These are phyloP conservation scores for Boletus semigastroideus DNA, from an alignment of 1,284 basidiomycete species.

Conservation along the genomic window DNA sequence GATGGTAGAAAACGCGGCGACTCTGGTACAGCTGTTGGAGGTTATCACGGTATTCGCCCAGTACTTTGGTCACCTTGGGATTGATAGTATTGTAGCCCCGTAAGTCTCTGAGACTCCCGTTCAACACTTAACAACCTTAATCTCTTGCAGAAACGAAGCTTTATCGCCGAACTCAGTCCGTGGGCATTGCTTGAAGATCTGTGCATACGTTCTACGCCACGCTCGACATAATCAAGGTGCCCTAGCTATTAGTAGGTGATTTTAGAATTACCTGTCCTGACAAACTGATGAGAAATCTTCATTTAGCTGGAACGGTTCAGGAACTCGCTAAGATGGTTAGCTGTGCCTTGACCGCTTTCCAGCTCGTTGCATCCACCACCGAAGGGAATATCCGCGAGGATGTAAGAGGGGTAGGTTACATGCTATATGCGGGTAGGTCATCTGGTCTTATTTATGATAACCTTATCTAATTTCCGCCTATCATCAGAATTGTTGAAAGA, in stretches of 20 bases:
- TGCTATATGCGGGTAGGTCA: slow-evolving; percentile 72
- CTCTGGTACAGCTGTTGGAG: slow-evolving; percentile 78
- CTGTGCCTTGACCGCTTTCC: slow-evolving; percentile 66
- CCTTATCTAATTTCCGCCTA: not conserved
- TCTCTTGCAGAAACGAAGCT: slow-evolving; percentile 35
- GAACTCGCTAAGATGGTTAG: slow-evolving; percentile 58
- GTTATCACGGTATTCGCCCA: slow-evolving; percentile 67
- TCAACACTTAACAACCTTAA: not conserved
- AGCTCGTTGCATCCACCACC: slow-evolving; percentile 61
- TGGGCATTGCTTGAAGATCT: slow-evolving; percentile 79
- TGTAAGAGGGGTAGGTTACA: slow-evolving; percentile 76
- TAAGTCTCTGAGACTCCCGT: slow-evolving; percentile 11
- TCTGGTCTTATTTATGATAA: not conserved
- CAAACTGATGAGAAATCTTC: not conserved
- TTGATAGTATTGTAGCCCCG: slow-evolving; percentile 20
- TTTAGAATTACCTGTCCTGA: not conserved
- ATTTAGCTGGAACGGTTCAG: slow-evolving; percentile 41
- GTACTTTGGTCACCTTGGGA: slow-evolving; percentile 45
- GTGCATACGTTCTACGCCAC: slow-evolving; percentile 77
- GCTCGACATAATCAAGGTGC: slow-evolving; percentile 58
- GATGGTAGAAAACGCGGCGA: slow-evolving; percentile 76
- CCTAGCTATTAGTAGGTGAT: slow-evolving; percentile 55
- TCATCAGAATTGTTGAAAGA: slow-evolving; percentile 72
- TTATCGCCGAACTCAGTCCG: slow-evolving; percentile 49
- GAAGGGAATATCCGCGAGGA: slow-evolving; percentile 64